Evolutionary conservation across 345 rosid genomes (phyloP).

Genomic region (Murraya koenigii): DNA sequence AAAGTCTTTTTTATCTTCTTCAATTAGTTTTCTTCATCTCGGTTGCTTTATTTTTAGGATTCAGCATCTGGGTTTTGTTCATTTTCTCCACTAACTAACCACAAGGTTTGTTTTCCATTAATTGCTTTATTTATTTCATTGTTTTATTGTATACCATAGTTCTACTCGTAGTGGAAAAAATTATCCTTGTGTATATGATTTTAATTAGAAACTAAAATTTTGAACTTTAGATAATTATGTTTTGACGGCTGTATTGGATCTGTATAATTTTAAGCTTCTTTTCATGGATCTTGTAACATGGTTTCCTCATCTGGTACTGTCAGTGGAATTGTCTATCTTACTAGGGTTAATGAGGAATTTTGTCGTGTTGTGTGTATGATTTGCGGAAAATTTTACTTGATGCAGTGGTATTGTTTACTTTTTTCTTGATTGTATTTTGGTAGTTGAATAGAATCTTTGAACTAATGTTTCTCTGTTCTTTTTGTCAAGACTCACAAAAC

Average conservation of each 20-base stretch:
- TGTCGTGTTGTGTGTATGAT: no score
- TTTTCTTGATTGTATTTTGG: no score
- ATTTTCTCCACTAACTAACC: neutral
- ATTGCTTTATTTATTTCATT: neutral
- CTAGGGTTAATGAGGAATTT: neutral
- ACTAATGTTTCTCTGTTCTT: neutral
- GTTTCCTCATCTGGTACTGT: no score
- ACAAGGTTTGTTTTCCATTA: slow-evolving; percentile 8
- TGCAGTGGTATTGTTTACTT: neutral
- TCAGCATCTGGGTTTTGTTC: slow-evolving; percentile 14
- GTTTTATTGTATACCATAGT: neutral
- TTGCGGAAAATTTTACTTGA: neutral
- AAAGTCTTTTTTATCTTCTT: neutral
- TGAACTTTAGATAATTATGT: neutral
- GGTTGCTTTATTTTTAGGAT: slow-evolving; percentile 6
- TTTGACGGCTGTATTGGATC: neutral
- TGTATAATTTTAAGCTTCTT: neutral
- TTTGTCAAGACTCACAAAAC: neutral
- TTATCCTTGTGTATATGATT: neutral
- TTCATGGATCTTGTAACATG: no score
- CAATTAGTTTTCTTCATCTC: neutral
- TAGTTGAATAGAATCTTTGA: neutral
- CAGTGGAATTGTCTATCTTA: neutral
- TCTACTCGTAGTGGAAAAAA: neutral
- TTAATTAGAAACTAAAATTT: neutral